Evolutionary conservation across 805 yeast species (phyloP), one percentile per base, ranked within the genome.

Genomic region (Starmerella floris): DNA sequence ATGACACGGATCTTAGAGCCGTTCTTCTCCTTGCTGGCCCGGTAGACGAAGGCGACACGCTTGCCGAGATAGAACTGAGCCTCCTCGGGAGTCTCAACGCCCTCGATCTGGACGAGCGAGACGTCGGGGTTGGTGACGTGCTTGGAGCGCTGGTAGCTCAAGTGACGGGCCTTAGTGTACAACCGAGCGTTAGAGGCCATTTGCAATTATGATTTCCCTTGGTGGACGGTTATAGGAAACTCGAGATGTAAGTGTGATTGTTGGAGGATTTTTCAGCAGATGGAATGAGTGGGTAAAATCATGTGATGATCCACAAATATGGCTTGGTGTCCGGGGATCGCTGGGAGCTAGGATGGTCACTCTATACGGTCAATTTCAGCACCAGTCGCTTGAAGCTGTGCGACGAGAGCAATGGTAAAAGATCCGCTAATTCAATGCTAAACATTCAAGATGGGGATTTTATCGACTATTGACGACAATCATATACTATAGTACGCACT

Each of bases 151-250:
- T 91, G 97, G 94, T 88, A 91, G 63, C 96, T 87, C 67, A 91
- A 69, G 82, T 91, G 98, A 80, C 88, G 91, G 75, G 97, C 98
- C 80, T 88, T 91, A 74, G 91, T 97, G 95, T 91, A 91, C 76
- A 91, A 49, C 56, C 56, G 53, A 41, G 53, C 52, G 50, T 53
- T 53, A 46, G 50, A 46, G 46, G 58, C 55, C 57, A 53, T 53
- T 50, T 45, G 41, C 36, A 35, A 41, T 31, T 48, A 17, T 28
- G 39, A 32, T 26, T 30, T 44, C 41, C 45, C 45, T 44, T 25
- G 37, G 33, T 37, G 35, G 39, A 38, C 48, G 43, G 48, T 30
- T 35, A 27, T 37, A 26, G 39, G 37, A 26, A 26, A 23, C 34
- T 40, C 27, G 32, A 16, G 32, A 30, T 22, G 33, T n/a, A 28